Evolutionary conservation across 192 early-diverging fungal genomes (phyloP).

Genomic region (Jimgerdemannia flammicorona): DNA sequence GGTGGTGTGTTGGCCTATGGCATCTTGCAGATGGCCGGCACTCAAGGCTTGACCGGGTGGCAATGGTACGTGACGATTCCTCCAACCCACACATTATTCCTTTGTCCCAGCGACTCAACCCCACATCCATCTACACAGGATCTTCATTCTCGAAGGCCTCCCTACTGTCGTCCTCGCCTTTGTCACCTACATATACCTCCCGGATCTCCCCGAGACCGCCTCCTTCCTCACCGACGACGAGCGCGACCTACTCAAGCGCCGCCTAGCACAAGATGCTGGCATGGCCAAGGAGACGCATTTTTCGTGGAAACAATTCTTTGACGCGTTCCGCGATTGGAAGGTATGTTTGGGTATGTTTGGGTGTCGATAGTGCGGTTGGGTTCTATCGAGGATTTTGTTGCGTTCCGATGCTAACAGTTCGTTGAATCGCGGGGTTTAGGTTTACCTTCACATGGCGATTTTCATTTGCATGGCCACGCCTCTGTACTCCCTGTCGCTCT

Average conservation of each 20-base stretch:
- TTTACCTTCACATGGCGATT: constrained; percentile 37
- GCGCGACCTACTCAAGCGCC: constrained; percentile 33
- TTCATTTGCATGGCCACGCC: constrained; percentile 64
- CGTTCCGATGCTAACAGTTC: no score
- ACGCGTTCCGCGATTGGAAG: constrained; percentile 44
- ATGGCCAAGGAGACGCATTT: constrained; percentile 41
- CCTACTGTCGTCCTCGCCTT: constrained; percentile 41
- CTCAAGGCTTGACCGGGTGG: constrained; percentile 41
- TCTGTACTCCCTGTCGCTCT: constrained; percentile 60
- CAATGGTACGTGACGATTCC: constrained; percentile 28
- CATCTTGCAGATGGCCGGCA: constrained; percentile 51
- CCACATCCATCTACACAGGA: constrained; percentile 12
- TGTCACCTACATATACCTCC: constrained; percentile 39
- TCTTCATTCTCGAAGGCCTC: constrained; percentile 66
- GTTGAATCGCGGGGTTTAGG: no score
- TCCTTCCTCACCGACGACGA: constrained; percentile 40
- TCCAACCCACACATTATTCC: neutral
- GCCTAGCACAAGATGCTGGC: constrained; percentile 46
- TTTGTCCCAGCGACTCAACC: constrained; percentile 24
- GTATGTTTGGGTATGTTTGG: constrained; percentile 31
- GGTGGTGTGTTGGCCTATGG: constrained; percentile 65
- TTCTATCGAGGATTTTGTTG: neutral
- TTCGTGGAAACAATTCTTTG: constrained; percentile 45
- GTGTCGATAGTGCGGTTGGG: neutral
- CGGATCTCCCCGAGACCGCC: constrained; percentile 45